Evolutionary conservation across 768 basidiomycete species (phyloP).

Genomic region (Mycena metata): DNA sequence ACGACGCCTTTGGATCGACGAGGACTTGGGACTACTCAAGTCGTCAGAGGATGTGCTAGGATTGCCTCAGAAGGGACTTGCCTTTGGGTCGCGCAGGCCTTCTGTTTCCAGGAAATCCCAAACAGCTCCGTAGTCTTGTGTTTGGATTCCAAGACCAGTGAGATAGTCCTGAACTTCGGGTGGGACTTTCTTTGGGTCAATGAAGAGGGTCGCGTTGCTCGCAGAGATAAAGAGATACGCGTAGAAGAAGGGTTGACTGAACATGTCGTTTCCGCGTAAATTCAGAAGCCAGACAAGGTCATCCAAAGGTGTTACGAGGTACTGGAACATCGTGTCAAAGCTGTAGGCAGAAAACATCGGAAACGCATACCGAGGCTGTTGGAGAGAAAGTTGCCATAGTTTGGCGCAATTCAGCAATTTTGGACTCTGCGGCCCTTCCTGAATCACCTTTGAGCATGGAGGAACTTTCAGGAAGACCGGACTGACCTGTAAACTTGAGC

Average conservation of each 20-base stretch:
- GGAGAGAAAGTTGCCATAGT: constrained; percentile 60
- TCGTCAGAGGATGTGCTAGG: not conserved
- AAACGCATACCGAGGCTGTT: constrained; percentile 52
- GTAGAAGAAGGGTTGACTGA: constrained; percentile 77
- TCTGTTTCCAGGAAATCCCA: constrained; percentile 61
- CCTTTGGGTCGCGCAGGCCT: constrained; percentile 67
- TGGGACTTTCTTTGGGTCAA: constrained; percentile 63
- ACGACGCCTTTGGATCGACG: constrained; percentile 69
- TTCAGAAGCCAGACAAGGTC: constrained; percentile 83
- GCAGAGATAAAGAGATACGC: constrained; percentile 72
- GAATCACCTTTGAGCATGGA: not conserved
- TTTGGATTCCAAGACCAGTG: constrained; percentile 61
- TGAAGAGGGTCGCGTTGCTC: constrained; percentile 63
- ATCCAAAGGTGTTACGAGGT: constrained; percentile 74
- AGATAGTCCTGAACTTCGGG: constrained; percentile 52
- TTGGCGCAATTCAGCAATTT: constrained; percentile 63
- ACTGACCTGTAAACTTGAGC: constrained; percentile 56
- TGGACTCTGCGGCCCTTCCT: constrained; percentile 60
- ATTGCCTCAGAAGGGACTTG: constrained; percentile 33
- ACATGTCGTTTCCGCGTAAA: constrained; percentile 80
- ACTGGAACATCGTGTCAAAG: constrained; percentile 57
- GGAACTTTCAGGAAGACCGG: not conserved
- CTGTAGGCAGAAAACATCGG: constrained; percentile 49
- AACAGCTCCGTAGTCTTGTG: constrained; percentile 67
- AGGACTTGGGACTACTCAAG: constrained; percentile 56